Evolutionary conservation across 1,284 basidiomycete genomes (phyloP).

Genomic region (Cystobasidiaceae sp.): DNA sequence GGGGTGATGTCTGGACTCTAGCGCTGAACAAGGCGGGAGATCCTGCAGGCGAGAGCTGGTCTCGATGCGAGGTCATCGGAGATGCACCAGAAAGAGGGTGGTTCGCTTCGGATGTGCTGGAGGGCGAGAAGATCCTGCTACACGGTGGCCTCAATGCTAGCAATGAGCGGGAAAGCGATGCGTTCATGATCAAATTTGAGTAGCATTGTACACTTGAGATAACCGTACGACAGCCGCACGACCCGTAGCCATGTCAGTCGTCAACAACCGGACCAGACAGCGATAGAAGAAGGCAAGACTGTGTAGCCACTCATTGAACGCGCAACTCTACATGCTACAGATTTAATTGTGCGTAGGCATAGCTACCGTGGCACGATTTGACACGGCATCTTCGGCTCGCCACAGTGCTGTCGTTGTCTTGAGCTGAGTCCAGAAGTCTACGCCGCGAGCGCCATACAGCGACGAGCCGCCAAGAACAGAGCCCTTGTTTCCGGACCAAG

Average conservation of each 20-base stretch:
- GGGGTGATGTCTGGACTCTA: slow-evolving; percentile 13
- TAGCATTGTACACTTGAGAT: no score
- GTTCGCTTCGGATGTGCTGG: slow-evolving; percentile 8
- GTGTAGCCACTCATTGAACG: no score
- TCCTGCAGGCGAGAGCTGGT: background rate
- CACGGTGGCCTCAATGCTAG: slow-evolving; percentile 8
- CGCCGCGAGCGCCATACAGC: slow-evolving; percentile 74
- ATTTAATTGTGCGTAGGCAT: slow-evolving; percentile 60
- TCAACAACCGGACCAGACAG: no score
- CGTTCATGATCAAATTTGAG: background rate
- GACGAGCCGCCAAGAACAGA: slow-evolving; percentile 81
- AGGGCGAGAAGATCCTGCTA: slow-evolving; percentile 1
- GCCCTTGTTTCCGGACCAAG: slow-evolving; percentile 86
- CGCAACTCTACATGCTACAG: background rate
- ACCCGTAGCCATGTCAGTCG: no score
- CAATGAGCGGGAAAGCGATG: slow-evolving; percentile 14
- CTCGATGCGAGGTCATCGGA: background rate
- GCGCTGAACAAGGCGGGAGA: background rate
- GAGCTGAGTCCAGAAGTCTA: slow-evolving; percentile 80
- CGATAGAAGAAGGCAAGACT: background rate
- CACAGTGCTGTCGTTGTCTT: slow-evolving; percentile 77
- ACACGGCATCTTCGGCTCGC: slow-evolving; percentile 72
- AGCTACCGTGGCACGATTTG: slow-evolving; percentile 66
- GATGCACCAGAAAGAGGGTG: background rate
- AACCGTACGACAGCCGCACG: no score